Evolutionary conservation across 106 monocot species (phyloP).

Genomic region (Amphibolis antarctica): DNA sequence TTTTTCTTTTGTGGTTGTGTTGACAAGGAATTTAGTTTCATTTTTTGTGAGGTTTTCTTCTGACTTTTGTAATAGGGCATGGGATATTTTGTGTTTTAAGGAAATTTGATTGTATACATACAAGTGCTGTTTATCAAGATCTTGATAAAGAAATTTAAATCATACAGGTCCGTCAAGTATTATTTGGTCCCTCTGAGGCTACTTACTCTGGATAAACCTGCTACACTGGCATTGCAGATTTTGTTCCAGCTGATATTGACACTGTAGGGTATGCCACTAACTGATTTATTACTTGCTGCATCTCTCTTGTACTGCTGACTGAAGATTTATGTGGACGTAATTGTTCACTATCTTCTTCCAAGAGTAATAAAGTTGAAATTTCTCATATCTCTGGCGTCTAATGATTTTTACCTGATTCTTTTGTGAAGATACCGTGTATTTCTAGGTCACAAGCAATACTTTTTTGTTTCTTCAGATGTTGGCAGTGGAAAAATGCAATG

Average conservation of each 20-base stretch:
- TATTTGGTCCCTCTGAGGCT: constrained; percentile 71
- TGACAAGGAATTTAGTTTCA: too few species aligned
- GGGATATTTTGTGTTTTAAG: too few species aligned
- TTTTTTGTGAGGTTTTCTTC: too few species aligned
- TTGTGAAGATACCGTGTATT: constrained; percentile 91
- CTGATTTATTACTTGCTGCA: not conserved
- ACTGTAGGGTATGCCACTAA: constrained; percentile 60
- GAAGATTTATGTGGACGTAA: too few species aligned
- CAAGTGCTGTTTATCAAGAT: not conserved
- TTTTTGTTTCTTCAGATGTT: constrained; percentile 98
- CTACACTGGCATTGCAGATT: constrained; percentile 98
- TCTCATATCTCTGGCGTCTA: not conserved
- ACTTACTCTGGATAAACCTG: constrained; percentile 93
- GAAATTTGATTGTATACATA: too few species aligned
- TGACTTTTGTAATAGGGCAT: too few species aligned
- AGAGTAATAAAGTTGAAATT: too few species aligned
- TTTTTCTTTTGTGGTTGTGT: too few species aligned
- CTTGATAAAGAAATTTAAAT: not conserved
- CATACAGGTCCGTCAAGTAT: constrained; percentile 55
- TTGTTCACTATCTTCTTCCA: too few species aligned
- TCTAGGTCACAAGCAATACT: constrained; percentile 99
- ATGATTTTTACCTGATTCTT: constrained; percentile 6
- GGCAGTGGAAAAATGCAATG: constrained; percentile 99
- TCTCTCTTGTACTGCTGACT: not conserved
- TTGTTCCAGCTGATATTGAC: constrained; percentile 93